phyloP scores from a whole-genome alignment of 2,329 filamentous ascomycete genomes.

The Sporothrix protearum region DNA sequence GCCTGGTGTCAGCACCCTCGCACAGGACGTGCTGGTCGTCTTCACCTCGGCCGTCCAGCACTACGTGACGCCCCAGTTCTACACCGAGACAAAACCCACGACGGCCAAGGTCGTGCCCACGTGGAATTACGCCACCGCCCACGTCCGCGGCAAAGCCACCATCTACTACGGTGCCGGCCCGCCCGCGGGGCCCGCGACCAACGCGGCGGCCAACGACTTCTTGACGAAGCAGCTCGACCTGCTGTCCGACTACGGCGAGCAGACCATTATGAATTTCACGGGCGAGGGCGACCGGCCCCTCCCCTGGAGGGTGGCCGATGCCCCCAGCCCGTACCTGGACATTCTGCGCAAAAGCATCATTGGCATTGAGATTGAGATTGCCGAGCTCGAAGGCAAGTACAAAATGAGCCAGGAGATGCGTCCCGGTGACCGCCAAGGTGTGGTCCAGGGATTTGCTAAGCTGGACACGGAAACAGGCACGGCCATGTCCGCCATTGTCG shows the following conservation, averaged over 20 bases:
- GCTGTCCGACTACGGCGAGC: constrained; percentile 49
- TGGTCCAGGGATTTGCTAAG: constrained; percentile 53
- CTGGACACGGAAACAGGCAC: constrained; percentile 35
- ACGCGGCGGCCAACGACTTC: constrained; percentile 44
- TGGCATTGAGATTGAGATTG: constrained; percentile 57
- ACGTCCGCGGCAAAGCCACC: constrained; percentile 57
- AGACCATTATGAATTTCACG: constrained; percentile 54
- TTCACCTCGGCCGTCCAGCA: constrained; percentile 59
- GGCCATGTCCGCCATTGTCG: constrained; percentile 36
- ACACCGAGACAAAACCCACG: constrained; percentile 59
- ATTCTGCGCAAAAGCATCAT: constrained; percentile 57
- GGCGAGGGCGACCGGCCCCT: constrained; percentile 34
- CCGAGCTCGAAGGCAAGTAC: constrained; percentile 56
- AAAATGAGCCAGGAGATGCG: constrained; percentile 64
- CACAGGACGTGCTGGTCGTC: constrained; percentile 58
- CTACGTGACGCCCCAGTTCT: constrained; percentile 68
- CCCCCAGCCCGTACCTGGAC: constrained; percentile 54
- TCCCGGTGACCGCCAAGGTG: constrained; percentile 52
- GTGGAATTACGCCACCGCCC: constrained; percentile 66
- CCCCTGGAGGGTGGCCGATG: constrained; percentile 57
- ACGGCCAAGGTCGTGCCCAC: constrained; percentile 67
- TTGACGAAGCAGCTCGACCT: constrained; percentile 52
- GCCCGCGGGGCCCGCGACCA: constrained; percentile 34
- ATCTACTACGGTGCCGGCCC: constrained; percentile 50
- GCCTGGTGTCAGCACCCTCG: constrained; percentile 31